A percentile compares a stretch with the other conserved stretches of the same genome.
These are phyloP conservation scores for Neopestalotiopsis clavispora DNA, from an alignment of 2,329 filamentous ascomycete genomes.

Conservation along the genomic window DNA sequence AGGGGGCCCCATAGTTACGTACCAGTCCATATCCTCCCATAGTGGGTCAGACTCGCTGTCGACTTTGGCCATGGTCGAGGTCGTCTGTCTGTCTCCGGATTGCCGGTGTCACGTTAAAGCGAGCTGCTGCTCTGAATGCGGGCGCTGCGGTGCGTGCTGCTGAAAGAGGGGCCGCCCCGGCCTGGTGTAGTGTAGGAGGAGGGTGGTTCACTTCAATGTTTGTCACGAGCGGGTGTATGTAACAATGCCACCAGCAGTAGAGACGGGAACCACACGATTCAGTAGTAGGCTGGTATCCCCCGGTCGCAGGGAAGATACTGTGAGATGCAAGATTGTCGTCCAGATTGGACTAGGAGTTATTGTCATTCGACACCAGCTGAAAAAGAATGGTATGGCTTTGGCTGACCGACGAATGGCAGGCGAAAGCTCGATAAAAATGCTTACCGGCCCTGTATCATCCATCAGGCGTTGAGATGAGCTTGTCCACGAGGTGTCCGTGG, in stretches of 20 bases:
- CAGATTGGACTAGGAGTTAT: slow-evolving; percentile 10
- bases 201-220: slow-evolving; percentile 9
- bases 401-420: not conserved
- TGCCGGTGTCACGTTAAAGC: slow-evolving; percentile 32
- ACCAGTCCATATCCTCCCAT: slow-evolving; percentile 82
- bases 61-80: slow-evolving; percentile 41
- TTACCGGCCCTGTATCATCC: not conserved
- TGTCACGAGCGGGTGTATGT: slow-evolving; percentile 16
- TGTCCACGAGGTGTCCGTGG: not conserved
- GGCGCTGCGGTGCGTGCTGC: slow-evolving; percentile 7
- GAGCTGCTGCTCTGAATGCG: slow-evolving; percentile 23
- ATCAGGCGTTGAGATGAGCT: not conserved
- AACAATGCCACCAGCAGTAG: slow-evolving; percentile 19
- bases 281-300: slow-evolving; percentile 1
- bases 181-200: not conserved
- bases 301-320: slow-evolving; percentile 8
- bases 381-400: not conserved
- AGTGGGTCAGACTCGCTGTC: slow-evolving; percentile 62
- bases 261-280: slow-evolving; percentile 18
- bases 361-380: not conserved
- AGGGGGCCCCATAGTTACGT: slow-evolving; percentile 40
- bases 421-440: not conserved
- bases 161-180: slow-evolving; percentile 15
- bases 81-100: slow-evolving; percentile 26
- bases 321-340: not conserved